Evolutionary conservation across 306 rosid genomes (phyloP).

Genomic region (Lablab purpureus): DNA sequence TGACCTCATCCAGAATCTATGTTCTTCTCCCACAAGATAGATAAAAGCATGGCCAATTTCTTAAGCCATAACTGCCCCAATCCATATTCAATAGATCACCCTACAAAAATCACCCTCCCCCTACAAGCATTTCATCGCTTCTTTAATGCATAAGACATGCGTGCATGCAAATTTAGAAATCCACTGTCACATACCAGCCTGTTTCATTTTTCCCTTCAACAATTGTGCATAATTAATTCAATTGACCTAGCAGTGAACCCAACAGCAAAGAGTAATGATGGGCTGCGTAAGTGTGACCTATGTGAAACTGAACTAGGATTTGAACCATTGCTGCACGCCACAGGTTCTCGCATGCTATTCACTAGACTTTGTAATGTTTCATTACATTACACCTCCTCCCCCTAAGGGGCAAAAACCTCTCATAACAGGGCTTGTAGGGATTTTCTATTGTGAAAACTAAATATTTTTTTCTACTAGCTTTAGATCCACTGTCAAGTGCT

Average conservation of each 20-base stretch:
- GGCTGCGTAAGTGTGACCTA: constrained; percentile 50
- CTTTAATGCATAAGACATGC: constrained; percentile 45
- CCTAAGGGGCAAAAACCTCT: neutral
- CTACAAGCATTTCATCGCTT: constrained; percentile 22
- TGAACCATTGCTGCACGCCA: constrained; percentile 53
- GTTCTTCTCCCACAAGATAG: constrained; percentile 71
- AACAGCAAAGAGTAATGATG: constrained; percentile 56
- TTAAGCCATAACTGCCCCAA: constrained; percentile 41
- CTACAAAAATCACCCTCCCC: constrained; percentile 31
- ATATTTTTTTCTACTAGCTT: constrained; percentile 35
- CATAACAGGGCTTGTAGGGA: constrained; percentile 38
- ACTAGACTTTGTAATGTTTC: constrained; percentile 44
- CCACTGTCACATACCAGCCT: constrained; percentile 38
- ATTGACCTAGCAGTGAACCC: constrained; percentile 42
- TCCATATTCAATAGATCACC: constrained; percentile 40
- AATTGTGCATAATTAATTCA: constrained; percentile 44
- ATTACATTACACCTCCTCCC: constrained; percentile 41
- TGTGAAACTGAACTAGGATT: constrained; percentile 55
- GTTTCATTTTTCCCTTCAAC: constrained; percentile 28
- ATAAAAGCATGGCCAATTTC: constrained; percentile 47
- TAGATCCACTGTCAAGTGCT: constrained; percentile 10
- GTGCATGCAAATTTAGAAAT: constrained; percentile 45
- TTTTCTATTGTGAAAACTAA: constrained; percentile 21
- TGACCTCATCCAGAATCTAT: constrained; percentile 85
- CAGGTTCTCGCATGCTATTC: constrained; percentile 51